These are phyloP conservation scores for Naematelia aurantialba DNA, from an alignment of 768 basidiomycete genomes.

Conservation along the genomic window DNA sequence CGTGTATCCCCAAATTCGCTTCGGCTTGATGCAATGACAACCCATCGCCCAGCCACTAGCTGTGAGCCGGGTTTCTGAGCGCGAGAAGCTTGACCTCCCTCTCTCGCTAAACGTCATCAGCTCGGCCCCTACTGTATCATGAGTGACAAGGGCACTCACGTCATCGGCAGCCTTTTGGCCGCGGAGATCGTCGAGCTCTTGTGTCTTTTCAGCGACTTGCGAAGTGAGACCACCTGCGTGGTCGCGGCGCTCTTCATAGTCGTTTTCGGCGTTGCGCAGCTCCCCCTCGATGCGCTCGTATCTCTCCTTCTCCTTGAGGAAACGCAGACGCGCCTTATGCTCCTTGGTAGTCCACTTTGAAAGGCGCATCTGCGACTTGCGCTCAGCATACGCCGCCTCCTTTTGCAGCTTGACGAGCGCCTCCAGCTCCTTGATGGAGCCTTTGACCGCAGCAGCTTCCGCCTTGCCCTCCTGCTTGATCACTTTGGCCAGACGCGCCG, in stretches of 20 bases:
- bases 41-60: conserved; percentile 19
- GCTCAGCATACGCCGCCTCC: conserved; percentile 59
- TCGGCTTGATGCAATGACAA: too few species aligned
- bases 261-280: conserved; percentile 46
- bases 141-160: conserved; percentile 38
- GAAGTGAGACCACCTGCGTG: conserved; percentile 62
- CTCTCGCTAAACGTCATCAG: conserved; percentile 39
- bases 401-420: conserved; percentile 70
- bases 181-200: conserved; percentile 67
- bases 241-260: conserved; percentile 55
- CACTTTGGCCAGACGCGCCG: conserved; percentile 63
- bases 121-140: background rate
- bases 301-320: conserved; percentile 59
- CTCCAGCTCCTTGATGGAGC: conserved; percentile 64
- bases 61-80: conserved; percentile 49
- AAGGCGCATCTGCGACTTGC: conserved; percentile 58
- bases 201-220: conserved; percentile 65
- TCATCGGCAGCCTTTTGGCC: conserved; percentile 68
- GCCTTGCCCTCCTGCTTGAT: conserved; percentile 66
- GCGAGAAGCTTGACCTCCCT: conserved; percentile 47
- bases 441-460: conserved; percentile 62
- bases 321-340: conserved; percentile 64
- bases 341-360: conserved; percentile 58
- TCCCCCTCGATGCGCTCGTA: conserved; percentile 48
- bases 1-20: background rate